Evolutionary conservation across 129 eudicot genomes (phyloP).

Genomic region (Arctium lappa): DNA sequence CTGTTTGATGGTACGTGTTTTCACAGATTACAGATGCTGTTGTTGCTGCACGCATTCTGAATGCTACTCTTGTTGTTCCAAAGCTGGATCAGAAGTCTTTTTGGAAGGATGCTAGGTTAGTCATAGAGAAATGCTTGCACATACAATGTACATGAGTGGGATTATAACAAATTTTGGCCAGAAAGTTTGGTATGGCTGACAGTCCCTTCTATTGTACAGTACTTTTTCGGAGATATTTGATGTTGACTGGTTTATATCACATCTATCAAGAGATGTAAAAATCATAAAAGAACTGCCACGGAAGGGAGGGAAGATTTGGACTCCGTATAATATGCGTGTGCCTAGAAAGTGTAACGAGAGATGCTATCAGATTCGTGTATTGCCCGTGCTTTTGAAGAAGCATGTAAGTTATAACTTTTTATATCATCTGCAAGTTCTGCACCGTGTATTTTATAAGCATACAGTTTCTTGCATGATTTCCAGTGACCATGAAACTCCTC

Average conservation of each 20-base stretch:
- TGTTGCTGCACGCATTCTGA: slow-evolving; percentile 96
- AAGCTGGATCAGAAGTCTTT: slow-evolving; percentile 81
- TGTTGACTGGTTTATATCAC: slow-evolving; percentile 87
- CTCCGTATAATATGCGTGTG: slow-evolving; percentile 78
- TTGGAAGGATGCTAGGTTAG: slow-evolving; percentile 98
- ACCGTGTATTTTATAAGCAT: slow-evolving; percentile 1
- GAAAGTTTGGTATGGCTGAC: slow-evolving; percentile 23
- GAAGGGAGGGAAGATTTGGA: slow-evolving; percentile 59
- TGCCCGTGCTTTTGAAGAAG: slow-evolving; percentile 75
- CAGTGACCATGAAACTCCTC: background rate
- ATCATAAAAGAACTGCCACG: slow-evolving; percentile 75
- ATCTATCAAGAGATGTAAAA: slow-evolving; percentile 68
- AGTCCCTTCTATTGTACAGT: slow-evolving; percentile 45
- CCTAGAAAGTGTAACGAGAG: slow-evolving; percentile 87
- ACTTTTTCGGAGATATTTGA: slow-evolving; percentile 87
- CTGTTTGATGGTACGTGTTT: background rate
- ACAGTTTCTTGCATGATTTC: slow-evolving; percentile 7
- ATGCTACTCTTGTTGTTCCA: slow-evolving; percentile 97
- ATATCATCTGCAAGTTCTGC: background rate
- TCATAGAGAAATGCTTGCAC: slow-evolving; percentile 26
- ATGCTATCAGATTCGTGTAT: slow-evolving; percentile 77
- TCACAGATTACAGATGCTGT: slow-evolving; percentile 93
- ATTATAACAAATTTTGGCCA: slow-evolving; percentile 2
- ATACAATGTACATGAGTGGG: slow-evolving; percentile 27
- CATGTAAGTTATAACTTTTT: slow-evolving; percentile 52